Base-by-base conservation (phyloP, 2,329 filamentous ascomycete species). In the Tolypocladium ovalisporum region DNA sequence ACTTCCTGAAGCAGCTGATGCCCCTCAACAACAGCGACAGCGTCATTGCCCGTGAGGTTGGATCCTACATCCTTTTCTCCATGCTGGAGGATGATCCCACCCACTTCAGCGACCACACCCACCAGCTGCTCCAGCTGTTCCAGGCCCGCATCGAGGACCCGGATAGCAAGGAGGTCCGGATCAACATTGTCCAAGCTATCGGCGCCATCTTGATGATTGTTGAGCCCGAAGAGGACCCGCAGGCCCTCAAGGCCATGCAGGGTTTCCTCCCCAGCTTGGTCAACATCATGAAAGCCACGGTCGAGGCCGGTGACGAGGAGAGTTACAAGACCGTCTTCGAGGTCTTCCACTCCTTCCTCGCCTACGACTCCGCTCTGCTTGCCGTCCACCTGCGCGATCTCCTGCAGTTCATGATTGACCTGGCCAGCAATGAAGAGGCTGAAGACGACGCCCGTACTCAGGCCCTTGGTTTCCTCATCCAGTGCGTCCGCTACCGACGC, bases 311-410 rank as follows among this genome's bases (percentile, higher is more conserved):
- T 58, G 88, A 97, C 65, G 92, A 97, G 65, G 92, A 96, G 69
- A 87, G 88, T 70, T 86, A 89, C 65, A 90, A 93, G 79, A 86
- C 93, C 69, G 85, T 90, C 32, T 99, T 97, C 66, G 94, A 97
- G 71, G 91, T 96, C 63, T 96, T 97, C 82, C 94, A 97, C 78
- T 94, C 90, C 54, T 86, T 97, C 66, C 83, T 99, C 56, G 89
- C 88, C 62, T 96, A 90, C 71, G 93, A 97, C 70, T 88, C 90
- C 35, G 83, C 89, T 52, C 82, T 97, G 54, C 78, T 97, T 55
- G 88, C 87, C 63, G 80, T 83, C 57, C 92, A 97, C 76, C 90
- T 99, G 68, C 90, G 87, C 70, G 90, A 97, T 66, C 82, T 99
- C 10, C 81, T 97, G 60, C 84, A 88, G 64, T 96, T 97, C 79